Evolutionary conservation across 331 rosid species (phyloP).

Genomic region (Prunus yedoensis): DNA sequence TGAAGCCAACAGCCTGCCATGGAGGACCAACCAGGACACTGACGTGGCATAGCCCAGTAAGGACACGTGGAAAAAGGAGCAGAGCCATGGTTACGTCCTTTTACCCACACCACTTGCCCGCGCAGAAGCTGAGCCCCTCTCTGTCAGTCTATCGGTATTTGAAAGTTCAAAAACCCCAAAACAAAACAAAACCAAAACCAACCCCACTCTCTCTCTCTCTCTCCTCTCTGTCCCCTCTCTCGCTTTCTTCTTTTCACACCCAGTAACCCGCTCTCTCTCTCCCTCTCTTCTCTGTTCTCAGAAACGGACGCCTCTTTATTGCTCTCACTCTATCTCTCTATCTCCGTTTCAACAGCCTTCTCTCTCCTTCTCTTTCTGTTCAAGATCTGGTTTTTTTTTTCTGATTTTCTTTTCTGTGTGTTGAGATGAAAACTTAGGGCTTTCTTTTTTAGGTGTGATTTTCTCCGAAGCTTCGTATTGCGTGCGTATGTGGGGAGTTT

Average conservation of each 20-base stretch:
- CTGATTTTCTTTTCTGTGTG: background rate
- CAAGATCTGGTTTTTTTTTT: slow-evolving; percentile 18
- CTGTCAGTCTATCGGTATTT: slow-evolving; percentile 38
- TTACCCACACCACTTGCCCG: slow-evolving; percentile 37
- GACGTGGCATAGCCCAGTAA: background rate
- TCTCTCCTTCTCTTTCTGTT: slow-evolving; percentile 5
- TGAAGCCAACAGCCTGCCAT: background rate
- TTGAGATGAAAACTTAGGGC: background rate
- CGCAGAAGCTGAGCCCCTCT: slow-evolving; percentile 18
- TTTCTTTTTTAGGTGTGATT: slow-evolving; percentile 9
- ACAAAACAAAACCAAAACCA: background rate
- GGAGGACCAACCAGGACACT: background rate
- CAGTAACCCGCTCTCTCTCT: background rate
- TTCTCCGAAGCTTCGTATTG: slow-evolving; percentile 9
- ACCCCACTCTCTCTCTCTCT: background rate
- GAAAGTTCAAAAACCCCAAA: slow-evolving; percentile 69
- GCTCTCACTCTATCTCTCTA: slow-evolving; percentile 6
- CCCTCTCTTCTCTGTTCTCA: slow-evolving; percentile 8
- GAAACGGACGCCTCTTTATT: slow-evolving; percentile 6
- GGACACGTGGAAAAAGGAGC: background rate
- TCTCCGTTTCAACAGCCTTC: slow-evolving; percentile 1
- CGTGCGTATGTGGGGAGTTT: slow-evolving; percentile 12
- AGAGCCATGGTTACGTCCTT: background rate
- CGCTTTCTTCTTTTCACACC: slow-evolving; percentile 13
- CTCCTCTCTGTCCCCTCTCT: slow-evolving; percentile 18